Evolutionary conservation across 1,139 yeast genomes (phyloP).

Genomic region (Diutina pseudorugosa): DNA sequence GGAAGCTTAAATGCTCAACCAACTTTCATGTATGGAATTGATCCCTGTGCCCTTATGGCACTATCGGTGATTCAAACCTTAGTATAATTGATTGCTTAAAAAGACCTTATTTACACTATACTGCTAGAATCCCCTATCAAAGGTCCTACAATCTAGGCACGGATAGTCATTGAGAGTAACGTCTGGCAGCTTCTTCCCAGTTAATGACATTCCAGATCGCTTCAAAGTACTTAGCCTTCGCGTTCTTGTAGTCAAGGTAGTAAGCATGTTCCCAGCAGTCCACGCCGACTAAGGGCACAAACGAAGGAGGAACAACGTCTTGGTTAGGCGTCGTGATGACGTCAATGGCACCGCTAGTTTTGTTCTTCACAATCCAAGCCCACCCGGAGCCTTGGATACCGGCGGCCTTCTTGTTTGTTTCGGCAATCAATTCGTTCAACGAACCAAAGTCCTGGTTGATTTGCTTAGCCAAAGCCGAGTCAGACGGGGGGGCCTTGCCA

Average conservation of each 20-base stretch:
- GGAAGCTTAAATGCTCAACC: background rate
- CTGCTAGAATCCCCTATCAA: background rate
- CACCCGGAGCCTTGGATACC: slow-evolving; percentile 97
- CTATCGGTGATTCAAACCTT: too few species aligned
- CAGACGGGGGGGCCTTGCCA: slow-evolving; percentile 59
- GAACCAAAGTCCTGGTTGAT: slow-evolving; percentile 63
- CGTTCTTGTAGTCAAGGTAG: slow-evolving; percentile 91
- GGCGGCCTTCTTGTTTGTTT: slow-evolving; percentile 72
- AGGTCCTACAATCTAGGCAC: background rate
- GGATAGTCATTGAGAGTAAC: background rate
- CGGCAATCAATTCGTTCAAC: slow-evolving; percentile 54
- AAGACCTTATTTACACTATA: background rate
- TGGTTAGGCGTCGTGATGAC: slow-evolving; percentile 84
- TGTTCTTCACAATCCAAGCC: slow-evolving; percentile 90
- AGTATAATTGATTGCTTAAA: too few species aligned
- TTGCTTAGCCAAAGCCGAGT: slow-evolving; percentile 49
- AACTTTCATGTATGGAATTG: too few species aligned
- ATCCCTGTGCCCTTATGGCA: too few species aligned
- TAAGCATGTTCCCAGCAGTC: slow-evolving; percentile 99
- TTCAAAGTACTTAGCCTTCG: slow-evolving; percentile 88
- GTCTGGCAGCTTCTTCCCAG: slow-evolving; percentile 76
- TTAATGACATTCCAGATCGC: slow-evolving; percentile 95
- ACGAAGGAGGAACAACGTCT: slow-evolving; percentile 70
- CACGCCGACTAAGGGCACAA: slow-evolving; percentile 77
- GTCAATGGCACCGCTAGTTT: slow-evolving; percentile 58